Evolutionary conservation across 306 rosid species (phyloP), one percentile per base, ranked within the genome.

Genomic region (Pyrus bretschneideri): DNA sequence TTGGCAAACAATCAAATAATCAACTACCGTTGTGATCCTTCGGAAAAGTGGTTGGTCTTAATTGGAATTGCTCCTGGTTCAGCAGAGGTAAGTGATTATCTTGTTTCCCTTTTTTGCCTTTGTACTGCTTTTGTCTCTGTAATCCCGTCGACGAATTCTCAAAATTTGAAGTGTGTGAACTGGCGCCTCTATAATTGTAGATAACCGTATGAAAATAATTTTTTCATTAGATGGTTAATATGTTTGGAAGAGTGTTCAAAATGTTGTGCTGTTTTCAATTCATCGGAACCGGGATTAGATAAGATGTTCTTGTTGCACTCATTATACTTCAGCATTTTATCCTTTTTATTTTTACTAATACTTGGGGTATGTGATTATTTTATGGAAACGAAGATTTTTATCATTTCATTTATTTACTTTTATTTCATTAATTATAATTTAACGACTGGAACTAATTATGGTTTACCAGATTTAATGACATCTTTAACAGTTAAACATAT

Each of bases 1-100:
- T 80, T 91, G 60, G 85, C 83, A 57, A 91, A 82, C 85, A 91
- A 89, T 67, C 97, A 91, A 85, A 91, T 91, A 68, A 91, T 89
- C 83, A 91, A 89, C 84, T 91, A 91, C 81, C 92, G 94, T 58
- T 83, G 87, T 71, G 97, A 91, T 82, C 91, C 92, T 72, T 69
- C 80, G 60, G 92, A 89, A 75, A 91, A 91, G 84, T 89, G 97
- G 97, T 71, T 91, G 82, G 92, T 91, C 76, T 86, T 91, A 78
- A 85, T 89, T 74, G 94, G 94, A 67, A 91, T 91, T 82, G 92
- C 94, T 78, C 94, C 94, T 31, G 97, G 97, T 74, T 78, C 89
- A 38, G 72, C 93, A 23, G 97, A 91, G 88, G 97, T 91, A 42
- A 59, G 83, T 79, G 80, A 51, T 80, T 80, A 9, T 44, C 51